Conservation (phyloP, 2,329 filamentous ascomycete genomes). For the Dactylellina parvicollis region DNA sequence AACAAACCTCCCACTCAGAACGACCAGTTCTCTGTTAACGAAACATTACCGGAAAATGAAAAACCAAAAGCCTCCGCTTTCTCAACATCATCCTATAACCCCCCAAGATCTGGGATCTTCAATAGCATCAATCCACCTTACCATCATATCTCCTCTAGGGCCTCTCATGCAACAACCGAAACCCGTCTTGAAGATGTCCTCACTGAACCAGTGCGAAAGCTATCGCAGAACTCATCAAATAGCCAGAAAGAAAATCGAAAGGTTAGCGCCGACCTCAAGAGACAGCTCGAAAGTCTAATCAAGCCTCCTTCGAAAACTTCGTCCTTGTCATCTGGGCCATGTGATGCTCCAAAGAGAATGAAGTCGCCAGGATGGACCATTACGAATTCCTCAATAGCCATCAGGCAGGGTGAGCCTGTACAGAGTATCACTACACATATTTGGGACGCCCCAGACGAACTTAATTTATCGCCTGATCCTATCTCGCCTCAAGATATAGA, state of each 20-base stretch:
- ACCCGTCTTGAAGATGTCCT: not conserved
- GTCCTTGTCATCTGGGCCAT: not conserved
- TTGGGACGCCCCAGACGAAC: conserved; percentile 29
- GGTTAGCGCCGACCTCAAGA: conserved; percentile 23
- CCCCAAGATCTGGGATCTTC: conserved; percentile 13
- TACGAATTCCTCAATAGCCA: conserved; percentile 25
- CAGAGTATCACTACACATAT: conserved; percentile 37
- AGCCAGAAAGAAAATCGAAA: conserved; percentile 28
- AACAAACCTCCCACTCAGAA: no score
- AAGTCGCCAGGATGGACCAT: conserved; percentile 23
- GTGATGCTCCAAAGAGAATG: not conserved
- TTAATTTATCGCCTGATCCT: not conserved
- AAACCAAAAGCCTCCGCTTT: conserved; percentile 25
- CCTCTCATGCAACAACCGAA: conserved; percentile 3
- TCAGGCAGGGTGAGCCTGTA: conserved; percentile 17
- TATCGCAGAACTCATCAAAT: not conserved
- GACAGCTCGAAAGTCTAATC: conserved; percentile 22
- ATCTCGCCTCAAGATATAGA: not conserved
- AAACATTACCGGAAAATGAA: not conserved
- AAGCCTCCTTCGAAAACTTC: conserved; percentile 1
- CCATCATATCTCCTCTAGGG: conserved; percentile 5
- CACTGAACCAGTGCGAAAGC: not conserved
- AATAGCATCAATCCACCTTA: conserved; percentile 1
- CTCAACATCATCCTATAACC: conserved; percentile 12
- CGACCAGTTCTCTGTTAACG: no score